phyloP scores from a whole-genome alignment of 2,329 filamentous ascomycete species.

The Pseudocercospora macadamiae region DNA sequence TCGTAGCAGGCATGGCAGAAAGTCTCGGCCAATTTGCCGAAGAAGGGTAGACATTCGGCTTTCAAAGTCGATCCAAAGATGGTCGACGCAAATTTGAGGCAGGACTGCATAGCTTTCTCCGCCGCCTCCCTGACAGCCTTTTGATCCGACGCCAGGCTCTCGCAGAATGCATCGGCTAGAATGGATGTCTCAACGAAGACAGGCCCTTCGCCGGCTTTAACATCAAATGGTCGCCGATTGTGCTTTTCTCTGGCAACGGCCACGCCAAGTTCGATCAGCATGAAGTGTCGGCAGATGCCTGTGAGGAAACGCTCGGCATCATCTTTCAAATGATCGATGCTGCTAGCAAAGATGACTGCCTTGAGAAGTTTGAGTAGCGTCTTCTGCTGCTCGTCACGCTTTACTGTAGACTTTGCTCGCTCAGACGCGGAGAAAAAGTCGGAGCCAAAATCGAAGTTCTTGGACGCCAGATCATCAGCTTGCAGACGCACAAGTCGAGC shows the following conservation, averaged over 20 bases:
- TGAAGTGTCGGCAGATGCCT: conserved; percentile 86
- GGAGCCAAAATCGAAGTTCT: conserved; percentile 71
- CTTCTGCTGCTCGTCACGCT: conserved; percentile 82
- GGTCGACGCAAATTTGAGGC: conserved; percentile 73
- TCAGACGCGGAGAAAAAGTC: conserved; percentile 75
- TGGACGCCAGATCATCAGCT: conserved; percentile 78
- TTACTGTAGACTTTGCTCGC: conserved; percentile 78
- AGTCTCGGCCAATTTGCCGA: conserved; percentile 75
- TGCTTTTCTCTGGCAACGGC: conserved; percentile 82
- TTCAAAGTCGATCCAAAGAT: conserved; percentile 74
- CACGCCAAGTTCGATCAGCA: conserved; percentile 83
- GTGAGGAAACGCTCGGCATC: conserved; percentile 75
- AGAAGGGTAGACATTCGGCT: conserved; percentile 79
- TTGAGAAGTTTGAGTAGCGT: conserved; percentile 86
- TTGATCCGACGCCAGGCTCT: conserved; percentile 86
- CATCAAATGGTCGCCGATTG: conserved; percentile 76
- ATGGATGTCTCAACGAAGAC: conserved; percentile 84
- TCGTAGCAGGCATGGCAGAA: conserved; percentile 96
- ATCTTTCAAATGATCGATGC: conserved; percentile 76
- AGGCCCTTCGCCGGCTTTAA: conserved; percentile 81
- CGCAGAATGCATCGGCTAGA: conserved; percentile 85
- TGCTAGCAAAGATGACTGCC: conserved; percentile 78
- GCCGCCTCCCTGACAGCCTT: conserved; percentile 79
- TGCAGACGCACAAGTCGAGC: conserved; percentile 82
- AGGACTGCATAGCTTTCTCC: conserved; percentile 73